Evolutionary conservation across 176 grass and related monocot genomes (phyloP).

Genomic region (Phoenix dactylifera): DNA sequence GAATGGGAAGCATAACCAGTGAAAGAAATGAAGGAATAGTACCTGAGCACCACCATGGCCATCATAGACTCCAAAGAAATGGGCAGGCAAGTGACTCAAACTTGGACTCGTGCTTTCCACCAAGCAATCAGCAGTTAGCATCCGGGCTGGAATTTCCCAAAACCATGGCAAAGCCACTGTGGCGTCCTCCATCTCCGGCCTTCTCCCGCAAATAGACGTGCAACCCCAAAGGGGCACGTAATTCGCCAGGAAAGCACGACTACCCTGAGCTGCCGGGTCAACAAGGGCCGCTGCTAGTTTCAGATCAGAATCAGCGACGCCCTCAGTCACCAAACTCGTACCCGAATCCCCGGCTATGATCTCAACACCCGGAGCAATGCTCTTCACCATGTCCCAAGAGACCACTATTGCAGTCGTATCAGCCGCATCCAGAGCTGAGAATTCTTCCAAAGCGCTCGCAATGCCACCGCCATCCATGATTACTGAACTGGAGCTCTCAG

Average conservation of each 20-base stretch:
- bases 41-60: conserved; percentile 25
- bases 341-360: neutral
- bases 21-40: neutral
- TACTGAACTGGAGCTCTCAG: neutral
- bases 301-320: neutral
- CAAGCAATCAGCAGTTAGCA: neutral
- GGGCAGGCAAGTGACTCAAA: neutral
- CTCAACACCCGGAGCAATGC: neutral
- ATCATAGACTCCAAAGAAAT: conserved; percentile 31
- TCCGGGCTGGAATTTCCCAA: neutral
- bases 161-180: conserved; percentile 3
- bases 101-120: neutral
- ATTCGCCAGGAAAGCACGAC: neutral
- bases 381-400: neutral
- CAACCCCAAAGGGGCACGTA: conserved; percentile 6
- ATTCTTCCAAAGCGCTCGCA: neutral
- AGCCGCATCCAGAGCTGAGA: neutral
- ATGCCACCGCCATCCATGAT: neutral
- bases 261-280: neutral
- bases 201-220: conserved; percentile 7
- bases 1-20: neutral
- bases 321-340: neutral
- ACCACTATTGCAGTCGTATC: neutral
- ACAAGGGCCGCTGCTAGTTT: neutral
- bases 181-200: neutral